A percentile compares a stretch with the other conserved stretches of the same genome.
These are phyloP conservation scores for Candida palmyrensis DNA, from an alignment of 805 yeast genomes.

Conservation along the genomic window DNA sequence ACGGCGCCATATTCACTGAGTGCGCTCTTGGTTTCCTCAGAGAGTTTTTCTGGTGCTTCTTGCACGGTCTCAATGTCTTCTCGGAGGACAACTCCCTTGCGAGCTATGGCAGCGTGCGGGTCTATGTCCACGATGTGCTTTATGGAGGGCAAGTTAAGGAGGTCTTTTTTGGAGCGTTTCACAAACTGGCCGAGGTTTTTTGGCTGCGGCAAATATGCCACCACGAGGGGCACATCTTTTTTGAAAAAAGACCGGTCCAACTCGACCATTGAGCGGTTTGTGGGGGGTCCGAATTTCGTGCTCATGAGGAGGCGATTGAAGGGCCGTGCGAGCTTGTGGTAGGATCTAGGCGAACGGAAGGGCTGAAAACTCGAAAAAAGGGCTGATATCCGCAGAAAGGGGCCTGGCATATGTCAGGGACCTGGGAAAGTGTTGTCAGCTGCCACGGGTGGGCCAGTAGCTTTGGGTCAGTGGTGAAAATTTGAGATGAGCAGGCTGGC, in stretches of 20 bases:
- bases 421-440: too few relatives aligned
- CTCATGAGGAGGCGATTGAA: constrained; percentile 18
- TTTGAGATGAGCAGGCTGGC: too few relatives aligned
- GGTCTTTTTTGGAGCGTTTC: constrained; percentile 51
- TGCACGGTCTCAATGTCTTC: constrained; percentile 41
- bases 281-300: constrained; percentile 54
- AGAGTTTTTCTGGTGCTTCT: constrained; percentile 21
- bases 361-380: too few relatives aligned
- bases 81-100: constrained; percentile 56
- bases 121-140: constrained; percentile 53
- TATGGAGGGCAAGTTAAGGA: constrained; percentile 66
- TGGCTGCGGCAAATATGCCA: constrained; percentile 68
- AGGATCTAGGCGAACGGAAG: too few relatives aligned
- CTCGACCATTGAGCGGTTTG: constrained; percentile 55
- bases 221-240: constrained; percentile 53
- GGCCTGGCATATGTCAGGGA: too few relatives aligned
- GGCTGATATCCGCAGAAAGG: too few relatives aligned
- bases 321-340: too few relatives aligned
- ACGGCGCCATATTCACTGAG: constrained; percentile 44
- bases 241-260: constrained; percentile 66
- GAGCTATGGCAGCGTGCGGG: constrained; percentile 14
- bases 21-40: constrained; percentile 38
- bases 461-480: too few relatives aligned
- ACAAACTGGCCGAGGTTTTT: constrained; percentile 54
- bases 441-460: too few relatives aligned